Conservation (phyloP, 2,329 filamentous ascomycete genomes). For the Orbilia javanica region DNA sequence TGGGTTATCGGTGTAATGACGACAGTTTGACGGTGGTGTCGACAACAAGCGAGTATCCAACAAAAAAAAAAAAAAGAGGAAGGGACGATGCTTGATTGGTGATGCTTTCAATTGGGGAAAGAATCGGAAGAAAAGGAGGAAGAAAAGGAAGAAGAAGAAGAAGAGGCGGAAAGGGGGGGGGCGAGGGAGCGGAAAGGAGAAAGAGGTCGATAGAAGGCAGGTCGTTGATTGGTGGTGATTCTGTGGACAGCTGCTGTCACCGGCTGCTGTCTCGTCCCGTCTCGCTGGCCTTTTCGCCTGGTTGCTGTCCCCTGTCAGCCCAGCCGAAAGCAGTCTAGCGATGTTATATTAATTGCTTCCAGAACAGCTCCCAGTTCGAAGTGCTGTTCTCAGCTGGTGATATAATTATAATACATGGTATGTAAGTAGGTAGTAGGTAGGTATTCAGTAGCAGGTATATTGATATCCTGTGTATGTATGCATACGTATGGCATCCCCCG, state of each 20-base stretch:
- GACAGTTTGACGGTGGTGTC: slow-evolving; percentile 56
- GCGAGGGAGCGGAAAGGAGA: slow-evolving; percentile 63
- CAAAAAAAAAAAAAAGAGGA: neutral
- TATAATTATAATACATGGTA: too few relatives aligned
- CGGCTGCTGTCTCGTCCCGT: slow-evolving; percentile 7
- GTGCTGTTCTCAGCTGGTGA: too few relatives aligned
- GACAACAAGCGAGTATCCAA: slow-evolving; percentile 2
- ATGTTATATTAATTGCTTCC: slow-evolving; percentile 12
- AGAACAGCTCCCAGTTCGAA: neutral
- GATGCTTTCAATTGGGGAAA: slow-evolving; percentile 8
- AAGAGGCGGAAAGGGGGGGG: too few relatives aligned
- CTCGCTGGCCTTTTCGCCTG: slow-evolving; percentile 58
- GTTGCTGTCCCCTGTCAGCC: slow-evolving; percentile 31
- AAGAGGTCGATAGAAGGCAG: slow-evolving; percentile 1
- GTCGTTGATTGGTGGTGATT: slow-evolving; percentile 3
- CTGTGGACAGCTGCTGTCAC: too few relatives aligned
- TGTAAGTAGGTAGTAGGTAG: too few relatives aligned
- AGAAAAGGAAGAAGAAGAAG: slow-evolving; percentile 44
- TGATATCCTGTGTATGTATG: too few relatives aligned
- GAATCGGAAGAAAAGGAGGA: slow-evolving; percentile 4
- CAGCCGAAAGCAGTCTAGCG: slow-evolving; percentile 23
- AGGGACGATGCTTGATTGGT: neutral
- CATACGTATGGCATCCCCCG: too few relatives aligned
- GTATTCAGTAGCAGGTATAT: too few relatives aligned
- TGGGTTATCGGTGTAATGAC: slow-evolving; percentile 48